Evolutionary conservation across 306 rosid species (phyloP).

Genomic region (Crotalaria pallida): DNA sequence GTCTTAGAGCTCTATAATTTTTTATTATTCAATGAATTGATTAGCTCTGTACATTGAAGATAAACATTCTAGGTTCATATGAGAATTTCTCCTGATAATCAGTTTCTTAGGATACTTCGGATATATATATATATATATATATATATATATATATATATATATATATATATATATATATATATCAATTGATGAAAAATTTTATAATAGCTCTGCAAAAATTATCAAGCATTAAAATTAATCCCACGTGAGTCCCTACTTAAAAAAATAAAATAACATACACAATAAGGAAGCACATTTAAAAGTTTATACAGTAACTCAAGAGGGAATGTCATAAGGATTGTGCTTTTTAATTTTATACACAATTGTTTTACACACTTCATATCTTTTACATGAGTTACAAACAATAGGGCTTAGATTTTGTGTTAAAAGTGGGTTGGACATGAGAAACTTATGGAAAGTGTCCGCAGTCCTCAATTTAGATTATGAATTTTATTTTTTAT

Average conservation of each 20-base stretch:
- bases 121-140: too few species aligned
- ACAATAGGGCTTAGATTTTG: constrained; percentile 13
- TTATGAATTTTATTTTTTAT: constrained; percentile 4
- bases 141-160: too few species aligned
- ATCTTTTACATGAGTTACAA: constrained; percentile 13
- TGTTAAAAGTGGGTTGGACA: constrained; percentile 27
- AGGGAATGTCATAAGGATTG: constrained; percentile 26
- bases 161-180: too few species aligned
- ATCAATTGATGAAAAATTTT: too few species aligned
- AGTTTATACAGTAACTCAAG: not conserved
- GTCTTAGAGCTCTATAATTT: too few species aligned
- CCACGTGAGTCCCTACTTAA: not conserved
- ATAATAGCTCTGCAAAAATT: not conserved
- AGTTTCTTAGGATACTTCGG: not conserved
- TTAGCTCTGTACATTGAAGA: not conserved
- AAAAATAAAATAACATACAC: not conserved
- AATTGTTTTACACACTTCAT: not conserved
- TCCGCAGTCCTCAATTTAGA: not conserved
- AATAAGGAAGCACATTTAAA: not conserved
- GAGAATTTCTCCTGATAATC: too few species aligned
- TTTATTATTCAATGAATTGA: too few species aligned
- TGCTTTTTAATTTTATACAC: constrained; percentile 6
- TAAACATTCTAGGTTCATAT: too few species aligned
- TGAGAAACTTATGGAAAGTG: constrained; percentile 28
- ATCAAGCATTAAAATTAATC: not conserved